A percentile compares a stretch with the other conserved stretches of the same genome.
phyloP scores from a whole-genome alignment of 306 rosid genomes.

The Fagus crenata region DNA sequence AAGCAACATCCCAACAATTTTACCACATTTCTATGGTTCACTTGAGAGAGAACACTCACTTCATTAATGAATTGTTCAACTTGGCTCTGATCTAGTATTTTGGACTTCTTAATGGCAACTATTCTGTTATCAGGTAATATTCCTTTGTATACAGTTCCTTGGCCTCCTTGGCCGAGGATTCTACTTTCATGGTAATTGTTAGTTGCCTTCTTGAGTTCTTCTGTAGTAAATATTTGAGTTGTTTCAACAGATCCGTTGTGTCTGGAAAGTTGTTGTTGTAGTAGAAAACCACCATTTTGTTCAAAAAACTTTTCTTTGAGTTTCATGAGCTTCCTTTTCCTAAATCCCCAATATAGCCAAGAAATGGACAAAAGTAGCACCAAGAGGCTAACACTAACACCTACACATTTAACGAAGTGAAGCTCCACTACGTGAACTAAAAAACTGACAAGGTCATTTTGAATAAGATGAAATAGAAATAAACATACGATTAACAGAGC shows the following conservation, averaged over 20 bases:
- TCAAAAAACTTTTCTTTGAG: background rate
- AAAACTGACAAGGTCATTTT: no score
- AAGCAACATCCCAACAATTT: no score
- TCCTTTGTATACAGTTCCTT: background rate
- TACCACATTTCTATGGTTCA: no score
- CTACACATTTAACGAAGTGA: background rate
- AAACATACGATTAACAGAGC: no score
- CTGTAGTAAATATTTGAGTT: no score
- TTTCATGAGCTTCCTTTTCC: background rate
- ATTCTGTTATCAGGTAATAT: background rate
- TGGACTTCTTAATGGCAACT: constrained; percentile 23
- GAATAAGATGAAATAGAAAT: no score
- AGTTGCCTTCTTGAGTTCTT: no score
- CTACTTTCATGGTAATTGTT: no score
- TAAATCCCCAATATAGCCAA: background rate
- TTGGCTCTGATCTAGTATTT: background rate
- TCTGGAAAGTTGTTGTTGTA: background rate
- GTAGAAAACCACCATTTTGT: background rate
- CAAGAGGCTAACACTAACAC: background rate
- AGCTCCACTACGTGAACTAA: background rate
- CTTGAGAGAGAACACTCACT: no score
- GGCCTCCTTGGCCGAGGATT: no score
- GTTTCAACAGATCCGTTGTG: background rate
- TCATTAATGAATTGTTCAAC: background rate
- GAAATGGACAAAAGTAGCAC: background rate